Base-by-base conservation (phyloP, 2,329 filamentous ascomycete genomes). In the Colletotrichum incanum region DNA sequence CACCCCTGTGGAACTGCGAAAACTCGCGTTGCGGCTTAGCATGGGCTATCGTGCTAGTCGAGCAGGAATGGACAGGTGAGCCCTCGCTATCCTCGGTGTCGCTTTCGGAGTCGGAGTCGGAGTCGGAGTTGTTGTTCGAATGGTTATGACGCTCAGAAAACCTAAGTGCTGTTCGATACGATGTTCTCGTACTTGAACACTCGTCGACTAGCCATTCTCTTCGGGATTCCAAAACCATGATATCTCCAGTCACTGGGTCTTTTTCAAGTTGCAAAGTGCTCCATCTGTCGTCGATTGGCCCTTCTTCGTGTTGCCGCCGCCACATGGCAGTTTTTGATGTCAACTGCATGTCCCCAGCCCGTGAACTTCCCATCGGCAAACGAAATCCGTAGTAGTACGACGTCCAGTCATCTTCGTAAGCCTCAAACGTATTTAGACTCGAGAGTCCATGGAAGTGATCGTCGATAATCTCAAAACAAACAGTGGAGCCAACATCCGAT, bases 251-350 rank as follows among this genome's bases (percentile, higher is more conserved):
- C 14, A 76, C 76, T 93, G 90, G 90, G 70, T 93, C 89, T 45
- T 84, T 84, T 34, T 89, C 86, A 1, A 95, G 82, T 5, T 87
- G 87, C 4, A 95, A 82, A 69, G 90, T 89, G 0, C 89, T 92
- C 93, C 93, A 95, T 3, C 92, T 88, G 76, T 94, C 91, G 75
- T 95, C 92, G n/a, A 94, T 90, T 0, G 91, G 89, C 0, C 93
- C 93, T 78, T 94, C 93, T 34, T 82, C 83, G 75, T 94, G 90
- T 60, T 92, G 86, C 18, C 92, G 88, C 9, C 93, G 86, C 88
- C 91, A 94, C 54, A 92, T 85, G 28, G 83, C 81, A 52, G 79
- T 77, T 65, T 86, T 84, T 74, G 90, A 31, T 31, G 28, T 31
- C 3, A 31, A 3, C 28, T 31, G 28, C 28, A 31, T 31, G 28